Percentiles rank a stretch among this genome's conserved stretches.
Conservation (phyloP, 441 rosid species). For the Biscutella auriculata region DNA sequence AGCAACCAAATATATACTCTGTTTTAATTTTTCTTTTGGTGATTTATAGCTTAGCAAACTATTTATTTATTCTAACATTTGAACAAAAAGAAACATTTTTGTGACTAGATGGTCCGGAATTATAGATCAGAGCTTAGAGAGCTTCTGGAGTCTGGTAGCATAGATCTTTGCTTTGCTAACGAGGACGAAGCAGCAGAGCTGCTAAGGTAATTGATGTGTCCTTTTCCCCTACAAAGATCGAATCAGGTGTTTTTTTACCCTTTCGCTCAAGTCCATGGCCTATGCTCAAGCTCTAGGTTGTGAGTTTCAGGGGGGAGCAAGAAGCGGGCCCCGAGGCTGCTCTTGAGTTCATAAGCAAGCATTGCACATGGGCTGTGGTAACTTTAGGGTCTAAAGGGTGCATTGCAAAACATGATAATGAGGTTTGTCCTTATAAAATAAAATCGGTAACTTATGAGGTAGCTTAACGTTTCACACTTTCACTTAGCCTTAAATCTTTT, state of each 20-base stretch:
- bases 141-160: constrained; percentile 63
- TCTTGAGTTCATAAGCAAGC: constrained; percentile 48
- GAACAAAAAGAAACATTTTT: constrained; percentile 7
- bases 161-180: constrained; percentile 93
- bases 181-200: constrained; percentile 89
- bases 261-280: not conserved
- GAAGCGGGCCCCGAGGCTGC: constrained; percentile 57
- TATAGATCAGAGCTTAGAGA: constrained; percentile 45
- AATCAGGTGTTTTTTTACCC: not conserved
- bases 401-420: constrained; percentile 77
- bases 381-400: constrained; percentile 74
- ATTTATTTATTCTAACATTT: no score
- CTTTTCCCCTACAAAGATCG: no score
- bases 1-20: not conserved
- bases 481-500: not conserved
- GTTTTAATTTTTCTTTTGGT: no score
- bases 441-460: not conserved
- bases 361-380: constrained; percentile 87
- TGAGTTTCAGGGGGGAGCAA: constrained; percentile 51
- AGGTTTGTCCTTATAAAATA: constrained; percentile 40
- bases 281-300: not conserved
- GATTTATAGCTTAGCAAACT: no score
- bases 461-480: not conserved
- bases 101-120: constrained; percentile 76
- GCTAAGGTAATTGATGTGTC: constrained; percentile 35